These are phyloP conservation scores for Stephania japonica DNA, from an alignment of 164 flowering plant genomes.

Conservation along the genomic window DNA sequence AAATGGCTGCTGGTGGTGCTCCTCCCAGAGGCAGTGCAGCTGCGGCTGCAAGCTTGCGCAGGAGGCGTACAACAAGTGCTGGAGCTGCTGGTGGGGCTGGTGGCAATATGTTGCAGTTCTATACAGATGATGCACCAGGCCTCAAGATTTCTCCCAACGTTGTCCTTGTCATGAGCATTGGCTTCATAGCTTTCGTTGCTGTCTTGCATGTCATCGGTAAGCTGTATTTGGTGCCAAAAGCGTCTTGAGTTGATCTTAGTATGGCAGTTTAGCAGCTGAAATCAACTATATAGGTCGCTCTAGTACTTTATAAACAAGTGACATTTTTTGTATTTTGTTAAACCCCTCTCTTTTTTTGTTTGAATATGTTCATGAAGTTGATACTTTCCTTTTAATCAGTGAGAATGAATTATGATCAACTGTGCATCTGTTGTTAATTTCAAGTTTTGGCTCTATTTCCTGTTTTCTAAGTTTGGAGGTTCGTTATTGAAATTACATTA, in stretches of 20 bases:
- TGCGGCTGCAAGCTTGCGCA: slow-evolving; percentile 61
- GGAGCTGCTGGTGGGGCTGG: slow-evolving; percentile 47
- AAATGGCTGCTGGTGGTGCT: slow-evolving; percentile 48
- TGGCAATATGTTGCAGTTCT: slow-evolving; percentile 79
- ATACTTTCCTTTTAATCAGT: neutral
- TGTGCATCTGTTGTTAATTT: neutral
- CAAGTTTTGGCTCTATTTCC: too few species aligned
- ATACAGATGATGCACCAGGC: slow-evolving; percentile 85
- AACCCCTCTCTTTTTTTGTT: neutral
- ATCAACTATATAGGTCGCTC: neutral
- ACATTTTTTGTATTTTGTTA: neutral
- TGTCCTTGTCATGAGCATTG: slow-evolving; percentile 85
- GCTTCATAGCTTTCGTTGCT: slow-evolving; percentile 79
- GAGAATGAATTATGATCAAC: neutral
- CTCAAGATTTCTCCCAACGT: slow-evolving; percentile 78
- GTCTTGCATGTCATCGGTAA: slow-evolving; percentile 78
- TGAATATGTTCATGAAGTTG: neutral
- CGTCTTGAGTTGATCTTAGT: slow-evolving; percentile 19
- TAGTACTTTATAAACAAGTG: neutral
- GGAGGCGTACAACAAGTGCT: slow-evolving; percentile 53
- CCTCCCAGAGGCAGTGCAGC: slow-evolving; percentile 78
- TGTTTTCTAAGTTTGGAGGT: too few species aligned
- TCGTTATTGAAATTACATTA: too few species aligned
- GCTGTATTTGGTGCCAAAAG: slow-evolving; percentile 56
- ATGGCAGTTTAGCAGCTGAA: neutral